These are phyloP conservation scores for Akanthomyces muscarius DNA, from an alignment of 2,329 filamentous ascomycete species.

Conservation along the genomic window DNA sequence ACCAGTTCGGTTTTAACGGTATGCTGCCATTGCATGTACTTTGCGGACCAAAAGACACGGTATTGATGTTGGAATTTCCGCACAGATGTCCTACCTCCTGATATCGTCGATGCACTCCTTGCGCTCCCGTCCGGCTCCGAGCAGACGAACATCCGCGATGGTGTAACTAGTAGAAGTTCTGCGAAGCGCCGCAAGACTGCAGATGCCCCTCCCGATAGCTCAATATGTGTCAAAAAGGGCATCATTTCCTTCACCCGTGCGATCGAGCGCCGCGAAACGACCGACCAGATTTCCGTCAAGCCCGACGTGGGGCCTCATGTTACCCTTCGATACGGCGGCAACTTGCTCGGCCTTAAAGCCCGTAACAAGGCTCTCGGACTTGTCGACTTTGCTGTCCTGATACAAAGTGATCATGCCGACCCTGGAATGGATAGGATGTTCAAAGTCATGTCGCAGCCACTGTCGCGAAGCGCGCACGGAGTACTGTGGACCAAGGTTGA, in stretches of 20 bases:
- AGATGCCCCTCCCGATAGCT: slow-evolving; percentile 6
- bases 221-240: slow-evolving; percentile 27
- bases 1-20: slow-evolving; percentile 11
- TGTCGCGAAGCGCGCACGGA: slow-evolving; percentile 22
- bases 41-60: neutral
- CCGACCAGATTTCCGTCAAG: slow-evolving; percentile 16
- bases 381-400: neutral
- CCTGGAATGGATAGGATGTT: slow-evolving; percentile 18
- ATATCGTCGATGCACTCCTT: slow-evolving; percentile 24
- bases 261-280: slow-evolving; percentile 19
- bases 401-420: slow-evolving; percentile 1
- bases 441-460: slow-evolving; percentile 10
- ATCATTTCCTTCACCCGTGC: slow-evolving; percentile 27
- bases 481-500: slow-evolving; percentile 34
- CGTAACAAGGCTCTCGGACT: slow-evolving; percentile 5
- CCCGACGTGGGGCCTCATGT: slow-evolving; percentile 22
- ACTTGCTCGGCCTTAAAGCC: neutral
- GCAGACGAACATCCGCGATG: slow-evolving; percentile 15
- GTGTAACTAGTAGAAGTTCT: slow-evolving; percentile 18
- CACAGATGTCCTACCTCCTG: slow-evolving; percentile 24
- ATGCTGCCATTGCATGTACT: neutral
- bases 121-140: slow-evolving; percentile 21
- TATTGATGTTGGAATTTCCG: neutral
- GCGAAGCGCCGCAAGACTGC: slow-evolving; percentile 31
- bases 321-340: slow-evolving; percentile 3